Evolutionary conservation across 345 rosid species (phyloP).

Genomic region (Jatropha curcas): DNA sequence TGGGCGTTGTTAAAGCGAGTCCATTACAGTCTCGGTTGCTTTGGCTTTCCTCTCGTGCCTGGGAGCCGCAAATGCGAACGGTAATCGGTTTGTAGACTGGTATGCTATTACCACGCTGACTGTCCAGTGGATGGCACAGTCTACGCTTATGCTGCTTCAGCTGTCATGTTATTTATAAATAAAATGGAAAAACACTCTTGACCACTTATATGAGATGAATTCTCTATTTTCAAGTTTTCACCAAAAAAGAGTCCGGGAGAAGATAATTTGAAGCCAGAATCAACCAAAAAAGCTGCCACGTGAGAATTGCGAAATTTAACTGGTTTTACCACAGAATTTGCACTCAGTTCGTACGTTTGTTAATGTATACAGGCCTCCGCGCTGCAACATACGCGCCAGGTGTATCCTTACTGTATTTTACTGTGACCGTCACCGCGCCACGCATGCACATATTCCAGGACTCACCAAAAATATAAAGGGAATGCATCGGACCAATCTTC

Average conservation of each 20-base stretch:
- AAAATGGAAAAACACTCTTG: constrained; percentile 31
- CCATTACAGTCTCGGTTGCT: not conserved
- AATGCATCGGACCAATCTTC: constrained; percentile 33
- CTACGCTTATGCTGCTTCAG: not conserved
- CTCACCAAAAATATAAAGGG: not conserved
- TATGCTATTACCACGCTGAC: not conserved
- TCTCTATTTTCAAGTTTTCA: constrained; percentile 28
- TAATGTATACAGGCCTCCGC: constrained; percentile 15
- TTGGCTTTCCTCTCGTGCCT: not conserved
- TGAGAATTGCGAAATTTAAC: constrained; percentile 23
- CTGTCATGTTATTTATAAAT: constrained; percentile 28
- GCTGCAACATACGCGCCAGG: constrained; percentile 43
- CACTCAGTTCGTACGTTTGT: constrained; percentile 29
- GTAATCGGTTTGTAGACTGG: not conserved
- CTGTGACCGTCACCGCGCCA: not conserved
- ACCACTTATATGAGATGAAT: not conserved
- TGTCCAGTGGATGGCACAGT: constrained; percentile 2
- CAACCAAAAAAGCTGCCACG: constrained; percentile 41
- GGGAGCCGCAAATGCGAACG: not conserved
- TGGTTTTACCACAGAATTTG: not conserved
- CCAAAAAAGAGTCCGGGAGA: constrained; percentile 19
- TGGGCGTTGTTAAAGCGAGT: not conserved
- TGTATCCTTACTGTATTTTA: constrained; percentile 7
- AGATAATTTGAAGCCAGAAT: constrained; percentile 33
- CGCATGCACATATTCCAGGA: not conserved